A percentile compares a stretch with the other conserved stretches of the same genome.
These are phyloP conservation scores for Chrysoporthe puriensis DNA, from an alignment of 2,329 filamentous ascomycete species.

Conservation along the genomic window DNA sequence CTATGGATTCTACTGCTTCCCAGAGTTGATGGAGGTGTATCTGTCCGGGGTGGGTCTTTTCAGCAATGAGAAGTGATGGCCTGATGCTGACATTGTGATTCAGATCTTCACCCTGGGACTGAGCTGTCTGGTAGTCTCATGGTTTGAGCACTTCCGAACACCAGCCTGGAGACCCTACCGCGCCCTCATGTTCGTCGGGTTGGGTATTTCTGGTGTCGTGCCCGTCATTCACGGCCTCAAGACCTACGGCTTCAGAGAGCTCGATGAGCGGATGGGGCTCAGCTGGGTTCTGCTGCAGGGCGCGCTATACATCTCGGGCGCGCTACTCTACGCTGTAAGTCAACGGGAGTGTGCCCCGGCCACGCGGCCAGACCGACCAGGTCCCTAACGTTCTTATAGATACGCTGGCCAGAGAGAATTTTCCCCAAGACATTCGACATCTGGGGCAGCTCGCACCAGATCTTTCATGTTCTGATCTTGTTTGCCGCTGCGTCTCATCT, in stretches of 20 bases:
- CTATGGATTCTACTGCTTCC: conserved; percentile 80
- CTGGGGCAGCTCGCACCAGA: conserved; percentile 91
- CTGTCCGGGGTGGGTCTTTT: conserved; percentile 68
- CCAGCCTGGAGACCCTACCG: conserved; percentile 84
- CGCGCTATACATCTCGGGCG: conserved; percentile 81
- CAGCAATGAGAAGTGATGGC: not conserved
- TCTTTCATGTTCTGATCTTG: conserved; percentile 91
- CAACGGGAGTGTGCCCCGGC: not conserved
- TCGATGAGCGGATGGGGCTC: conserved; percentile 77
- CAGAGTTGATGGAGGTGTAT: conserved; percentile 69
- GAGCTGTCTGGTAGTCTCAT: conserved; percentile 77
- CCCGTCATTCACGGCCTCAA: conserved; percentile 78
- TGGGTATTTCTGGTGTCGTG: conserved; percentile 82
- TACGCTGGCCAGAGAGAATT: conserved; percentile 80
- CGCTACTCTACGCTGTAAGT: conserved; percentile 80
- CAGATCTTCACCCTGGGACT: conserved; percentile 78
- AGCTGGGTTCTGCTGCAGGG: conserved; percentile 82
- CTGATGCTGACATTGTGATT: not conserved
- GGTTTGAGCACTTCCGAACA: conserved; percentile 82
- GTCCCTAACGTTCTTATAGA: conserved; percentile 44
- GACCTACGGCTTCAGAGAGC: conserved; percentile 66
- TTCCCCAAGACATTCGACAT: conserved; percentile 84
- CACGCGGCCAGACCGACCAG: not conserved
- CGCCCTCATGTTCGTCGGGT: conserved; percentile 84
- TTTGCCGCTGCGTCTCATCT: conserved; percentile 82